Base-by-base conservation (phyloP, 2,329 filamentous ascomycete genomes). In the Aspergillus sp. region DNA sequence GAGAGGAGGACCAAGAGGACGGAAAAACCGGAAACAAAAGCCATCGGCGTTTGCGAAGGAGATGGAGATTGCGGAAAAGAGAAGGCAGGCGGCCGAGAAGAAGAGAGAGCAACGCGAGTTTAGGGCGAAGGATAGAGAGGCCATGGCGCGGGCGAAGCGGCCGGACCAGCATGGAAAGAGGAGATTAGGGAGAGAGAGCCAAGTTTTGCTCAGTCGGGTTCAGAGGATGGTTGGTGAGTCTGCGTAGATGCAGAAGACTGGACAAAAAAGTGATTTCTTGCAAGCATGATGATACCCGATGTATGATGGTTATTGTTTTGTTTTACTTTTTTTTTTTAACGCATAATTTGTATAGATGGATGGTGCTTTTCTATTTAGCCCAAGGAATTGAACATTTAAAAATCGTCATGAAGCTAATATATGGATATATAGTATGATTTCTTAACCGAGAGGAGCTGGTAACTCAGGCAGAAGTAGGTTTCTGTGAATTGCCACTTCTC, bases 181-280 rank as follows among this genome's bases (percentile, higher is more conserved):
- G 73, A 93, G 91, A 77, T 74, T 96, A 48, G 92, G 92, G 2
- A 82, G 90, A 60, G 91, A 96, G 79, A 93, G 91, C 66, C 83
- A 82, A 34, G 81, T 93, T 39, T 67, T 96, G 66, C 77, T 96
- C 56, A 89, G 91, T 68, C 90, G 88, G 75, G 88, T 93, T 34
- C 88, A 88, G 80, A 86, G 81, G 70, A 79, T 96, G 74, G 83
- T 95, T 61, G 82, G 79, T 2, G 67, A 75, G 27, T 24, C 24
- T 51, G 62, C 59, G 6, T 70, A 61, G 45, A 24, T 46, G 45
- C 22, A 49, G 42, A 48, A 17, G 27, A 17, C 37, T 19, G 47
- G 39, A 19, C 39, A 41, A 44, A 60, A 62, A 63, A 60, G 57
- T 61, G 57, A 61, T 59, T 57, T 37, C 30, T 56, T n/a, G 37